Evolutionary conservation across 108 stramenopile species (phyloP).

Genomic region (Skeletonema menzelii): DNA sequence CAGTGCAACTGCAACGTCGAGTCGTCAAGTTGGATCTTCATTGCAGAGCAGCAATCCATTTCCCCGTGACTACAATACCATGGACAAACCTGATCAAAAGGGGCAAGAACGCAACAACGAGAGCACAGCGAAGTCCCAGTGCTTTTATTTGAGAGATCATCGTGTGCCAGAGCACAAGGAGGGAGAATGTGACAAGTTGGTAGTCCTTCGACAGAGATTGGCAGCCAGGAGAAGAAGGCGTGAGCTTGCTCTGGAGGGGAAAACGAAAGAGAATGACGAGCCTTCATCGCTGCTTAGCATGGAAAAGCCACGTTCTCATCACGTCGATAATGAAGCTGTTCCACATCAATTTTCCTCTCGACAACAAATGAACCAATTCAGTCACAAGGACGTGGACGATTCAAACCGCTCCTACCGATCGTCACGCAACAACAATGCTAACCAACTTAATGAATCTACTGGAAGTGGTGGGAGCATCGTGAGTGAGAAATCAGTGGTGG

Average conservation of each 20-base stretch:
- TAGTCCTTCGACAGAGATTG: constrained; percentile 36
- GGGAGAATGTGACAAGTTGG: constrained; percentile 48
- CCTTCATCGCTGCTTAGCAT: not conserved
- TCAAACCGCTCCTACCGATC: not conserved
- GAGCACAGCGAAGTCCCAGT: not conserved
- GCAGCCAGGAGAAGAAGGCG: constrained; percentile 25
- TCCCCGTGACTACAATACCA: not conserved
- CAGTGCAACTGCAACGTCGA: not conserved
- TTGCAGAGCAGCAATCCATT: not conserved
- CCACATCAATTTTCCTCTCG: not conserved
- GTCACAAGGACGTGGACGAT: not conserved
- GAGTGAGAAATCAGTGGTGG: constrained; percentile 27
- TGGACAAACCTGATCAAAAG: not conserved
- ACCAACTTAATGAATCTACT: not conserved
- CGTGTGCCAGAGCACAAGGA: constrained; percentile 45
- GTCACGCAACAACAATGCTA: not conserved
- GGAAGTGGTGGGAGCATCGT: not conserved
- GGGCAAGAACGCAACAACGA: not conserved
- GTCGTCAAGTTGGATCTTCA: not conserved
- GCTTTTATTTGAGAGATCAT: constrained; percentile 8
- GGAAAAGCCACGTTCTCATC: not conserved
- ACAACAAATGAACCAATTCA: not conserved
- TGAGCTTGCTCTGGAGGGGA: not conserved
- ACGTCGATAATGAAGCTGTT: not conserved
- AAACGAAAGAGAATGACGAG: not conserved